Percentiles rank a stretch among this genome's conserved stretches.
phyloP scores from a whole-genome alignment of 2,329 filamentous ascomycete species.

The Fusarium musae region DNA sequence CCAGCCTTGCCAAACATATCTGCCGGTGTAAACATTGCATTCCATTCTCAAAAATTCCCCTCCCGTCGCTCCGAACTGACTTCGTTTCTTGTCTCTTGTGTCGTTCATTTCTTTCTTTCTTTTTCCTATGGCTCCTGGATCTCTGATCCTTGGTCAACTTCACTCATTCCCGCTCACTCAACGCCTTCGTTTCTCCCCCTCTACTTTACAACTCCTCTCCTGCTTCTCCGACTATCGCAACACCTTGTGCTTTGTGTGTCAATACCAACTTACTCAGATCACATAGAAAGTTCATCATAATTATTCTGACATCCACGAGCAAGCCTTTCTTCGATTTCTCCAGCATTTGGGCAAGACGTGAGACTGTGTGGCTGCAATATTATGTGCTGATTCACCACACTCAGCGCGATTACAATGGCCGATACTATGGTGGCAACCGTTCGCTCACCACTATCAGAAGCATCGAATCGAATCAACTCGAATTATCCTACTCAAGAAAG shows the following conservation, averaged over 20 bases:
- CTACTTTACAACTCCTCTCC: conserved; percentile 21
- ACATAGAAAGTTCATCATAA: conserved; percentile 4
- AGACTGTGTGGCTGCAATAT: conserved; percentile 39
- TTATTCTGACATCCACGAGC: conserved; percentile 1
- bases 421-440: conserved; percentile 46
- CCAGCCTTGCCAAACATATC: conserved; percentile 43
- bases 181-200: conserved; percentile 22
- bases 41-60: conserved; percentile 32
- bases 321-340: conserved; percentile 21
- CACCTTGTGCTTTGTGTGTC: conserved; percentile 15
- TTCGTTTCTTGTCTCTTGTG: conserved; percentile 29
- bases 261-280: conserved; percentile 2
- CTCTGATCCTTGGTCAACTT: conserved; percentile 17
- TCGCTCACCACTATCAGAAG: conserved; percentile 59
- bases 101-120: conserved; percentile 17
- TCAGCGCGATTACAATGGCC: conserved; percentile 46
- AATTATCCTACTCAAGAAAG: conserved; percentile 45
- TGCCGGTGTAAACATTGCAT: conserved; percentile 47
- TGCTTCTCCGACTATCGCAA: conserved; percentile 5
- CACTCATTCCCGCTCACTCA: neutral
- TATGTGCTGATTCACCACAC: conserved; percentile 50
- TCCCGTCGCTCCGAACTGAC: conserved; percentile 21
- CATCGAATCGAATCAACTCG: conserved; percentile 60
- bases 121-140: conserved; percentile 11
- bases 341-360: conserved; percentile 17